A percentile compares a stretch with the other conserved stretches of the same genome.
phyloP scores from a whole-genome alignment of 2,329 filamentous ascomycete species.

The Colletotrichum orbiculare region DNA sequence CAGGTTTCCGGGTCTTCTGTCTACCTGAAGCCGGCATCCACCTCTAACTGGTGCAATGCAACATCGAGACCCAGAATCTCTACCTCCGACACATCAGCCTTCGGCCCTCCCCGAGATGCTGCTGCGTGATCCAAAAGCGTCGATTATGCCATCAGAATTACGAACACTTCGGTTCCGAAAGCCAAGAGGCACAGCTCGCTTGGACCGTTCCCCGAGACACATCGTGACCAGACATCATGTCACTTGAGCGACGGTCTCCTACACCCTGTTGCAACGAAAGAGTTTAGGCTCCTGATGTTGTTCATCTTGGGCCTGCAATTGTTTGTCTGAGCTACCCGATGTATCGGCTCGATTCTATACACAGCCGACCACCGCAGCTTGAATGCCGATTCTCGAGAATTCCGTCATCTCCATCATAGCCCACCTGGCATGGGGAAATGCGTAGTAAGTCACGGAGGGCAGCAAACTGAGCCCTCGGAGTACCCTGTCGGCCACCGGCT shows the following conservation, averaged over 20 bases:
- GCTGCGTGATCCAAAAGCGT: background rate
- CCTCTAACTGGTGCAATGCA: conserved; percentile 8
- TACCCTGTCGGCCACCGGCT: background rate
- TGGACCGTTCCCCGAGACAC: background rate
- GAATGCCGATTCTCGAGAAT: no score
- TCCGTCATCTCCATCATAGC: no score
- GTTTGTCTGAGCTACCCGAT: conserved; percentile 7
- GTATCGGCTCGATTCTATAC: background rate
- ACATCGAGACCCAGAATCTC: background rate
- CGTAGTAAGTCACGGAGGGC: no score
- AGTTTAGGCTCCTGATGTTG: conserved; percentile 18
- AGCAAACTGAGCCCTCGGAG: no score
- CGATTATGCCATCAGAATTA: background rate
- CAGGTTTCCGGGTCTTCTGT: background rate
- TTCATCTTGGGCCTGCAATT: background rate
- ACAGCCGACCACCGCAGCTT: no score
- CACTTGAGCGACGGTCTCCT: conserved; percentile 22
- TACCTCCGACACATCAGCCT: conserved; percentile 8
- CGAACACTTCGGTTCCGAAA: background rate
- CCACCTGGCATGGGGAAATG: no score
- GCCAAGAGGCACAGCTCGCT: conserved; percentile 2
- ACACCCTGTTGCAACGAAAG: conserved; percentile 11
- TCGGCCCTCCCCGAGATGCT: conserved; percentile 14
- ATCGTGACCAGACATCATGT: conserved; percentile 21
- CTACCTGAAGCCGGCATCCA: conserved; percentile 13